These are phyloP conservation scores for Aspergillus sp. DNA, from an alignment of 2,329 filamentous ascomycete genomes.

Conservation along the genomic window DNA sequence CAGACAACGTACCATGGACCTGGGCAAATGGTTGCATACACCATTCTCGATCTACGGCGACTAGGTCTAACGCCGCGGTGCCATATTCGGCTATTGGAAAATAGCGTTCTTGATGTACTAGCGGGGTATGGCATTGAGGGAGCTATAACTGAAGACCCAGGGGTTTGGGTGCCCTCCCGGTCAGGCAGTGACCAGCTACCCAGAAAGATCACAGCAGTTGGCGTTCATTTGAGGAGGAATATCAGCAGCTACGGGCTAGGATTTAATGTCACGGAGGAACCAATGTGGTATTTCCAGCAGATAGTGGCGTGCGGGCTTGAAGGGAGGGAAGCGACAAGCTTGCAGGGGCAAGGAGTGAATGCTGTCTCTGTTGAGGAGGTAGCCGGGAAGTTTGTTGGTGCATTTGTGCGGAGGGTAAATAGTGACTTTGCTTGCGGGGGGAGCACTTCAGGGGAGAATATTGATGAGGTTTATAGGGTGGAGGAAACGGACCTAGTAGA, in stretches of 20 bases:
- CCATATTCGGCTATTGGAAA: constrained; percentile 78
- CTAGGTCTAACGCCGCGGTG: constrained; percentile 68
- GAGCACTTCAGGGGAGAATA: constrained; percentile 31
- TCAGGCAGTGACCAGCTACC: constrained; percentile 9
- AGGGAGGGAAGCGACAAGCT: constrained; percentile 75
- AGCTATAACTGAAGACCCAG: constrained; percentile 71
- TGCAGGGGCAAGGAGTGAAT: constrained; percentile 54
- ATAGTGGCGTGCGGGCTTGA: constrained; percentile 90
- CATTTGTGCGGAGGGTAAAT: constrained; percentile 41
- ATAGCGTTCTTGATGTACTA: constrained; percentile 69
- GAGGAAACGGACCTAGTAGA: constrained; percentile 28
- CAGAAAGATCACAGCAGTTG: constrained; percentile 82
- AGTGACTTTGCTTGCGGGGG: constrained; percentile 34
- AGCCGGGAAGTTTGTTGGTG: constrained; percentile 36
- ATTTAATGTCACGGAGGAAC: constrained; percentile 52
- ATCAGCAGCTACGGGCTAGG: constrained; percentile 83
- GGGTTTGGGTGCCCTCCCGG: constrained; percentile 67
- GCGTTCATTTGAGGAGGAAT: constrained; percentile 84
- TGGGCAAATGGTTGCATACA: constrained; percentile 89
- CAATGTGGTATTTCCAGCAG: constrained; percentile 68
- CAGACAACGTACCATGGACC: constrained; percentile 95
- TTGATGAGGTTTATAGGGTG: constrained; percentile 42
- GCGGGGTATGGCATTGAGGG: constrained; percentile 60
- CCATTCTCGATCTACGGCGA: constrained; percentile 76
- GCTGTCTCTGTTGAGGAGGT: constrained; percentile 39